A percentile compares a stretch with the other conserved stretches of the same genome.
These are phyloP conservation scores for Pachysolen tannophilus DNA, from an alignment of 805 yeast genomes.

Conservation along the genomic window DNA sequence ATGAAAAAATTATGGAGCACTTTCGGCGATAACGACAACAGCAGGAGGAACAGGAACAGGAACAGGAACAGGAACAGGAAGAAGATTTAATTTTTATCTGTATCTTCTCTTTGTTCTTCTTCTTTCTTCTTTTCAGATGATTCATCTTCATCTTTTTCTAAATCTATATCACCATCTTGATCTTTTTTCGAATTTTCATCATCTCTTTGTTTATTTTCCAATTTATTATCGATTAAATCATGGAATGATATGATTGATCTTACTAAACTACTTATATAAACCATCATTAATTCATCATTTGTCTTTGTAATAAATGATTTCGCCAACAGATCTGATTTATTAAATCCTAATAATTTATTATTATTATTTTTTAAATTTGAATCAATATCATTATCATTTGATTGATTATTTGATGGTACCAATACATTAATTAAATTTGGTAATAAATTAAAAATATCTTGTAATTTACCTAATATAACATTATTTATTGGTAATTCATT, in stretches of 20 bases:
- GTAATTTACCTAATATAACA: slow-evolving; percentile 82
- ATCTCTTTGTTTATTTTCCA: slow-evolving; percentile 56
- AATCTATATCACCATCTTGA: slow-evolving; percentile 11
- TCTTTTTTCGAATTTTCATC: slow-evolving; percentile 21
- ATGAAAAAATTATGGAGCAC: no score
- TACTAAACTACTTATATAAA: slow-evolving; percentile 82
- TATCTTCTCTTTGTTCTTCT: no score
- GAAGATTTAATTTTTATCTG: background rate
- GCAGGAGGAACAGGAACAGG: background rate
- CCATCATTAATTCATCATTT: slow-evolving; percentile 92
- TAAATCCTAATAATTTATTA: slow-evolving; percentile 2
- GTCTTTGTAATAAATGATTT: slow-evolving; percentile 87
- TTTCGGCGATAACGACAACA: no score
- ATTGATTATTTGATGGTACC: no score
- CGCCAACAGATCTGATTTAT: slow-evolving; percentile 31
- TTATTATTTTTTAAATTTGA: slow-evolving; percentile 8
- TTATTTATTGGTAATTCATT: slow-evolving; percentile 83
- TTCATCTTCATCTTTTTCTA: slow-evolving; percentile 6
- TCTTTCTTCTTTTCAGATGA: slow-evolving; percentile 9
- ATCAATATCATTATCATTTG: no score
- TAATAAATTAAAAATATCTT: slow-evolving; percentile 86
- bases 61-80: background rate
- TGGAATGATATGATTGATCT: slow-evolving; percentile 95
- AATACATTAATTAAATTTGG: slow-evolving; percentile 55
- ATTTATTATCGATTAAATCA: slow-evolving; percentile 92